A percentile compares a stretch with the other conserved stretches of the same genome.
Conservation (phyloP, 768 basidiomycete species). For the Lactarius tabidus region DNA sequence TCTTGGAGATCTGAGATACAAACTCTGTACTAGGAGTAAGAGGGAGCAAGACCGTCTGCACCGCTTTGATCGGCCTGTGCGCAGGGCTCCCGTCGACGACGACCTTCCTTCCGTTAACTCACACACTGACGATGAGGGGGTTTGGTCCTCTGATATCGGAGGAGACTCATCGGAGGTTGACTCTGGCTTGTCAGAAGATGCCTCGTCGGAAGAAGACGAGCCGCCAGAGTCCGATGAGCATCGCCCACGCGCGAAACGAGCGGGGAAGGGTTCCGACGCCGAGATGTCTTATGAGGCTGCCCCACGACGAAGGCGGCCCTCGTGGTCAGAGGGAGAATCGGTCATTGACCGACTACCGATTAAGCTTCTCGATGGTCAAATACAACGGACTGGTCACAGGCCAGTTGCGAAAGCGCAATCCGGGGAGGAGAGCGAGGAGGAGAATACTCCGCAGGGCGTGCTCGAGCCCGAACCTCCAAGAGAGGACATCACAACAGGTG, state of each 20-base stretch:
- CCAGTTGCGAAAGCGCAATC: slow-evolving; percentile 29
- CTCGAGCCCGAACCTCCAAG: slow-evolving; percentile 33
- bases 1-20: slow-evolving; percentile 13
- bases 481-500: slow-evolving; percentile 78
- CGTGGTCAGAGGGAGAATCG: slow-evolving; percentile 44
- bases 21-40: slow-evolving; percentile 58
- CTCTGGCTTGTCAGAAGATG: slow-evolving; percentile 31
- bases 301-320: slow-evolving; percentile 49
- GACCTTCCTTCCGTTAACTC: slow-evolving; percentile 69
- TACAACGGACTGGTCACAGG: slow-evolving; percentile 53
- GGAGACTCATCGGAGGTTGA: slow-evolving; percentile 27
- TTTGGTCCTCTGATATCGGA: slow-evolving; percentile 46
- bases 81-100: slow-evolving; percentile 42
- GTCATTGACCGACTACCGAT: slow-evolving; percentile 72
- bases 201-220: slow-evolving; percentile 31
- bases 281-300: slow-evolving; percentile 74
- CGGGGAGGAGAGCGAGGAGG: slow-evolving; percentile 37
- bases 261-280: slow-evolving; percentile 43
- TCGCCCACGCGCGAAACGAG: slow-evolving; percentile 25
- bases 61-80: slow-evolving; percentile 56
- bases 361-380: slow-evolving; percentile 76
- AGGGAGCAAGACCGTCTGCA: slow-evolving; percentile 74
- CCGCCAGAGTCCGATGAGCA: slow-evolving; percentile 23
- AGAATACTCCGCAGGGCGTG: slow-evolving; percentile 30
- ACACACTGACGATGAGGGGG: slow-evolving; percentile 54